Percentiles rank a stretch among this genome's conserved stretches.
phyloP scores from a whole-genome alignment of 768 basidiomycete species.

The Russula compacta region DNA sequence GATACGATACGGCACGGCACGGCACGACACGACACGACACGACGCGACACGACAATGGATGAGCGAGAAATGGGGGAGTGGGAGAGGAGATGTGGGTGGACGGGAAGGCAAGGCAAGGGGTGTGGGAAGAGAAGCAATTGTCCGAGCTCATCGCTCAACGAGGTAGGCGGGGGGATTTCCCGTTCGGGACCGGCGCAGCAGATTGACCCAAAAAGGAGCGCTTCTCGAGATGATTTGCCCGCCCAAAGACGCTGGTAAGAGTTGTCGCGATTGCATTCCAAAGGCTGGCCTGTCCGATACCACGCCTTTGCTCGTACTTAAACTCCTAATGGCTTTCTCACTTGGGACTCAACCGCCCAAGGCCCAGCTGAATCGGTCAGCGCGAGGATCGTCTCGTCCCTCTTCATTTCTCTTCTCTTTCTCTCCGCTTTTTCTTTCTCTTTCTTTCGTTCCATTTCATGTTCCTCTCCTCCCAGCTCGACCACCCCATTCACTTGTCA shows the following conservation, averaged over 20 bases:
- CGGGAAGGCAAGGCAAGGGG: background rate
- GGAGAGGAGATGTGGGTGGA: background rate
- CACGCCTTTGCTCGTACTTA: slow-evolving; percentile 17
- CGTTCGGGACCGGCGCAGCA: too few relatives aligned
- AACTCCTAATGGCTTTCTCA: slow-evolving; percentile 19
- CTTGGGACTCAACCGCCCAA: slow-evolving; percentile 6
- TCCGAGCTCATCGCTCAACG: slow-evolving; percentile 6
- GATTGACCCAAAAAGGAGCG: background rate
- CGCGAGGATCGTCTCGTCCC: slow-evolving; percentile 11
- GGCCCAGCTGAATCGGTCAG: slow-evolving; percentile 3
- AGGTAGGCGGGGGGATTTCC: too few relatives aligned
- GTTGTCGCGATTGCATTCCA: too few relatives aligned
- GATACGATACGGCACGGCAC: too few relatives aligned
- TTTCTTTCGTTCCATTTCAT: slow-evolving; percentile 8
- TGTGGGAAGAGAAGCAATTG: background rate
- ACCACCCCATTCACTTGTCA: slow-evolving; percentile 8
- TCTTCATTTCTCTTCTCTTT: background rate
- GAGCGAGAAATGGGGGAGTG: background rate
- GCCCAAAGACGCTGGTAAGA: too few relatives aligned
- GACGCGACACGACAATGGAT: background rate
- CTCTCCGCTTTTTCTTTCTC: background rate
- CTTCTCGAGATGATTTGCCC: slow-evolving; percentile 1
- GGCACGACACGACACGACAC: background rate
- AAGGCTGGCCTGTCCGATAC: background rate
- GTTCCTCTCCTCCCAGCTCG: background rate